phyloP scores from a whole-genome alignment of 208 protist species.

The Endotrypanum monterogeii region DNA sequence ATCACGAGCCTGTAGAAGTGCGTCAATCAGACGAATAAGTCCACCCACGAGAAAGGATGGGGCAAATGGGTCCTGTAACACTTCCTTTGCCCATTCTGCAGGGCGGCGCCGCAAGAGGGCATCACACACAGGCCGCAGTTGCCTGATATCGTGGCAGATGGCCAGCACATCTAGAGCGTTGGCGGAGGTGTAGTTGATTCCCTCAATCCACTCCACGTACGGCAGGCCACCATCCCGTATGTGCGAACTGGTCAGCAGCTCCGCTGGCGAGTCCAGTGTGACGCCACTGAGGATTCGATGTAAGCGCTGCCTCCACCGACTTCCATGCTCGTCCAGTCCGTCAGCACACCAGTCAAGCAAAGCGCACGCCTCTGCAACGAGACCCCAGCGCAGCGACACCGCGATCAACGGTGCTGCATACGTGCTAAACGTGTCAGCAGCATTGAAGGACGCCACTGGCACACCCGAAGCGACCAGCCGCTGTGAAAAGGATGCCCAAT shows the following conservation, averaged over 20 bases:
- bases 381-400: slow-evolving; percentile 21
- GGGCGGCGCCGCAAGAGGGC: slow-evolving; percentile 35
- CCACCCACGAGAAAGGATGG: slow-evolving; percentile 35
- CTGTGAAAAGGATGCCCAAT: slow-evolving; percentile 4
- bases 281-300: neutral
- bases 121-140: slow-evolving; percentile 41
- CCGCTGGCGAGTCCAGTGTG: neutral
- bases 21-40: slow-evolving; percentile 26
- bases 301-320: slow-evolving; percentile 24
- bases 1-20: slow-evolving; percentile 46
- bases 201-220: slow-evolving; percentile 11
- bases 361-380: slow-evolving; percentile 13
- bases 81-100: slow-evolving; percentile 16
- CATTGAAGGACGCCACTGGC: neutral
- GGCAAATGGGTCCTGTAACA: slow-evolving; percentile 50
- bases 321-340: slow-evolving; percentile 15
- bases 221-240: slow-evolving; percentile 1
- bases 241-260: neutral
- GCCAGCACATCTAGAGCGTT: slow-evolving; percentile 34
- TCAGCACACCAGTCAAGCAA: slow-evolving; percentile 29
- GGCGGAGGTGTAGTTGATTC: slow-evolving; percentile 1
- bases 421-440: slow-evolving; percentile 5
- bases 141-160: slow-evolving; percentile 8
- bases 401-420: slow-evolving; percentile 18
- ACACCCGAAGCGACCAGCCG: slow-evolving; percentile 3